A percentile compares a stretch with the other conserved stretches of the same genome.
Evolutionary conservation across 2,329 filamentous ascomycete species (phyloP).

Genomic region (Aureobasidium sp.): DNA sequence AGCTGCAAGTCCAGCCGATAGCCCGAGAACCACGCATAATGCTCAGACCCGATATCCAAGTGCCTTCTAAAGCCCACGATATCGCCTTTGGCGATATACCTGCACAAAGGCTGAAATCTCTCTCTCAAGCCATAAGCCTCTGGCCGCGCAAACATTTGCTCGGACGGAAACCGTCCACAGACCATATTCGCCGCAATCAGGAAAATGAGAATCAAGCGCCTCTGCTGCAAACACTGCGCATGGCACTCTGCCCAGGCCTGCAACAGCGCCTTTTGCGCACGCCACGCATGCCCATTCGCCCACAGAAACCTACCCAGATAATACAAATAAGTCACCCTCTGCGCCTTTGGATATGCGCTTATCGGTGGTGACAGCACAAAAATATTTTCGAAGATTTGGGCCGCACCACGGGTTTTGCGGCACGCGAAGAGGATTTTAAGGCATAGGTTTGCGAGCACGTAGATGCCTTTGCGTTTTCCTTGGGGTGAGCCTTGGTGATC

Average conservation of each 20-base stretch:
- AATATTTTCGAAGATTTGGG: constrained; percentile 85
- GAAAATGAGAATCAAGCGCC: constrained; percentile 73
- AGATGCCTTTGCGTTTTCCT: constrained; percentile 81
- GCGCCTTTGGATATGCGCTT: constrained; percentile 71
- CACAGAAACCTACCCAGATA: constrained; percentile 89
- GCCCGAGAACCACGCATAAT: constrained; percentile 66
- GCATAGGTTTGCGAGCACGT: constrained; percentile 85
- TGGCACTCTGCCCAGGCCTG: constrained; percentile 74
- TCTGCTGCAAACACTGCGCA: constrained; percentile 52
- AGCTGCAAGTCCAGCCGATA: constrained; percentile 71
- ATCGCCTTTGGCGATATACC: constrained; percentile 66
- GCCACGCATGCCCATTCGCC: constrained; percentile 73
- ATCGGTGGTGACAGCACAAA: constrained; percentile 75
- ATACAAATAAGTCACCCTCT: constrained; percentile 89
- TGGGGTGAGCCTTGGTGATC: constrained; percentile 57
- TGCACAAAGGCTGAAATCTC: constrained; percentile 66
- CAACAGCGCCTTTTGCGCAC: constrained; percentile 68
- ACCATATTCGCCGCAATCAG: constrained; percentile 78
- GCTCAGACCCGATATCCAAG: constrained; percentile 46
- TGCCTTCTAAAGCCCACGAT: constrained; percentile 66
- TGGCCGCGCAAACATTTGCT: constrained; percentile 57
- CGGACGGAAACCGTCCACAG: constrained; percentile 73
- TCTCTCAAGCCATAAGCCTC: constrained; percentile 60
- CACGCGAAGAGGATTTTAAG: constrained; percentile 85
- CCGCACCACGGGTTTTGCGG: constrained; percentile 72